phyloP scores from a whole-genome alignment of 176 grass and related monocot species.

The Aegilops tauschii region DNA sequence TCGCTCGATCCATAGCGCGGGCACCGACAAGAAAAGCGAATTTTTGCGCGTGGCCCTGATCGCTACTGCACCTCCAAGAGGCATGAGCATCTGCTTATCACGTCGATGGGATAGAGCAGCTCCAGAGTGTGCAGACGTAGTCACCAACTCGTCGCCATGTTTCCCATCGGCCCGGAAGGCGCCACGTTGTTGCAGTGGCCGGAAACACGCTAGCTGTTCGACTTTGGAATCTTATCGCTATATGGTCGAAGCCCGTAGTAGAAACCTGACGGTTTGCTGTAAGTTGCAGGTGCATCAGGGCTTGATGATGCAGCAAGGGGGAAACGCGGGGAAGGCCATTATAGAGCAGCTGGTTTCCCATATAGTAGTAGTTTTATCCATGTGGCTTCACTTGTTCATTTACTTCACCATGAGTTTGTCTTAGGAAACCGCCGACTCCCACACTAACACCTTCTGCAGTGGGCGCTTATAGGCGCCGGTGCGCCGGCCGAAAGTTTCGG shows the following conservation, averaged over 20 bases:
- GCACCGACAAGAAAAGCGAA: neutral
- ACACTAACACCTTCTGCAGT: too few relatives aligned
- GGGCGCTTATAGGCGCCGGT: too few relatives aligned
- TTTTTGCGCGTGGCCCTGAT: neutral
- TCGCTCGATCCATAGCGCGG: neutral
- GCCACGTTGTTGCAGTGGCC: neutral
- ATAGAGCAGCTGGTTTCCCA: too few relatives aligned
- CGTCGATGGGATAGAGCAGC: neutral
- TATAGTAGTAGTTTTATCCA: too few relatives aligned
- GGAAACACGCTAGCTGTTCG: neutral
- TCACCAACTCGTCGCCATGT: neutral
- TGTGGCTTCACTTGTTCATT: too few relatives aligned
- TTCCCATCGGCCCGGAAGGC: neutral
- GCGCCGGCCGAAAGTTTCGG: too few relatives aligned
- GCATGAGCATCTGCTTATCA: constrained; percentile 5
- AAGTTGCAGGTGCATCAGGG: neutral
- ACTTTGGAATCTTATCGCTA: neutral
- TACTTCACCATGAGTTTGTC: too few relatives aligned
- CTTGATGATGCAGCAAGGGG: neutral
- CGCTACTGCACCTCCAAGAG: neutral
- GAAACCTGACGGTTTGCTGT: neutral
- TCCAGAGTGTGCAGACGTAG: neutral
- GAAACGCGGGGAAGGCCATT: neutral
- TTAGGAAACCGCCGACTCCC: too few relatives aligned
- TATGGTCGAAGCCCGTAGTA: neutral